Evolutionary conservation across 2,329 filamentous ascomycete species (phyloP), one percentile per base, ranked within the genome.

Genomic region (Chaetomium olivaceum): DNA sequence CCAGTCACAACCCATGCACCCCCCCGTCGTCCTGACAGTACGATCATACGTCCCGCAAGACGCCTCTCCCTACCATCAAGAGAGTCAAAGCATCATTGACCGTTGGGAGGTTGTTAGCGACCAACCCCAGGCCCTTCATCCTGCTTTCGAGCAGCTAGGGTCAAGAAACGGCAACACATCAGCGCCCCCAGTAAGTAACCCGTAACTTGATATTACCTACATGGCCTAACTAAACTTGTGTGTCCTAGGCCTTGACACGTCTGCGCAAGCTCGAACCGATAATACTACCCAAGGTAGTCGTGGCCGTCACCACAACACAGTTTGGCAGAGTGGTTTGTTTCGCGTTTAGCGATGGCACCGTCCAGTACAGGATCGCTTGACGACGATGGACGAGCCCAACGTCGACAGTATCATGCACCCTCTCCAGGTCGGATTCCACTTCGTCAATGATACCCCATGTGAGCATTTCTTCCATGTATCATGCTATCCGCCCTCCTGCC

Each of bases 71-170:
- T 88, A 85, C 61, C 83, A 84, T 51, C 87, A 89, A 69, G 86
- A 88, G 36, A 80, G 86, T 0, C 87, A 90, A 71, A 96, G 89
- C 70, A 85, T 93, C 50, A 82, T 98, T 68, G 89, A 92, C 68
- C 86, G 90, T 68, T 98, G 94, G 94, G 89, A 95, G 71, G 80
- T 96, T 16, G 76, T 94, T 11, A 82, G 85, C 36, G 87, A 91
- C 36, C 83, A 86, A 57, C 78, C 84, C n/a, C 87, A 89, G 68
- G 82, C 80, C 11, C 79, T 96, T 8, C 91, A 95, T 74, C 79
- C 89, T 1, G 90, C 89, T 14, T 94, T 96, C 74, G 90, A 92
- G 70, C 89, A 93, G 71, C 82, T 95, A 29, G 86, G 87, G 8
- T 82, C 84, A 11, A 73, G 67, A 76, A 76, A 52, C 86, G 89